Percentiles rank a stretch among this genome's conserved stretches.
These are phyloP conservation scores for Suillus variegatus DNA, from an alignment of 768 basidiomycete genomes.

Conservation along the genomic window DNA sequence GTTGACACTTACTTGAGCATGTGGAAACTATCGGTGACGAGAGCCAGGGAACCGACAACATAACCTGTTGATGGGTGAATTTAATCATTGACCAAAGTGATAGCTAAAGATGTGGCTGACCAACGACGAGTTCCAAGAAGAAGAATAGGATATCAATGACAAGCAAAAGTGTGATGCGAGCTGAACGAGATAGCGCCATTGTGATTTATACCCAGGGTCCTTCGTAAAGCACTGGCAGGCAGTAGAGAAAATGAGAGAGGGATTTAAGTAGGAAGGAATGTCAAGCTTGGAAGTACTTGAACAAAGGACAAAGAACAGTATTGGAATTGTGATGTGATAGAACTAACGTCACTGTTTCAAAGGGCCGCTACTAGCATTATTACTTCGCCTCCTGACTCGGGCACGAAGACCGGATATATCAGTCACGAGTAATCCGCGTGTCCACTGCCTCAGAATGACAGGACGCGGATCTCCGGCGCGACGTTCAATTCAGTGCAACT, in stretches of 20 bases:
- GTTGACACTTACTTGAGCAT: conserved; percentile 87
- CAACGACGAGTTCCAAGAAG: conserved; percentile 80
- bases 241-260: background rate
- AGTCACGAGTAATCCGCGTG: background rate
- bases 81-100: background rate
- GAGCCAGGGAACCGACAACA: conserved; percentile 90
- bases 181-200: conserved; percentile 60
- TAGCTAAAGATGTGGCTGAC: conserved; percentile 38
- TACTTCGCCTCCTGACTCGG: background rate
- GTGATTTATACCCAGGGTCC: background rate
- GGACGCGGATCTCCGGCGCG: background rate
- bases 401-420: background rate
- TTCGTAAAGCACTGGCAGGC: background rate
- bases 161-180: conserved; percentile 75
- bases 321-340: background rate
- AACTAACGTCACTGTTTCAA: background rate
- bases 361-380: background rate
- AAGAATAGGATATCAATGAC: conserved; percentile 88
- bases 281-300: background rate
- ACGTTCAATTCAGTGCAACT: background rate
- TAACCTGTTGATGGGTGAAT: conserved; percentile 56
- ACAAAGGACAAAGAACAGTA: background rate
- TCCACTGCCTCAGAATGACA: background rate
- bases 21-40: conserved; percentile 96
- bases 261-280: background rate